Evolutionary conservation across 768 basidiomycete species (phyloP), one percentile per base, ranked within the genome.

Genomic region (Podaxis sp.): DNA sequence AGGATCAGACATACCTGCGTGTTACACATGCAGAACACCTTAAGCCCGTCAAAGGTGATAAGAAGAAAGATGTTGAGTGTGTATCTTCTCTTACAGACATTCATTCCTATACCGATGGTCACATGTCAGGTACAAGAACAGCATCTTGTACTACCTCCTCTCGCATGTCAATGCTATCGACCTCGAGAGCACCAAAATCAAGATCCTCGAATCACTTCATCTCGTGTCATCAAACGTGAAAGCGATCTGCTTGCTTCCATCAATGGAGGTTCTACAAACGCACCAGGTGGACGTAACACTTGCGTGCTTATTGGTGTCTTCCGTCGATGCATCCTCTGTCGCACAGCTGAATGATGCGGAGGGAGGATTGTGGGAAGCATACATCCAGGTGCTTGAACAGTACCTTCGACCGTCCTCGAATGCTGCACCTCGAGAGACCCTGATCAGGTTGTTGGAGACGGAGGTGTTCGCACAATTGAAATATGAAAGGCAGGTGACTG

Each of bases 81-180:
- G 85, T 76, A 11, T 13, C n/a, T 57, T 21, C 50, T 57, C n/a
- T 21, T 16, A 55, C 47, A 32, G 23, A 32, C 57, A 38, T 2
- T 5, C 18, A 32, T 46, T 3, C 48, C 36, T 42, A 5, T 28
- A 13, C 53, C 63, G 6, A 65, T 28, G 5, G 36, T 50, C 7
- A 65, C 21, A 55, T 59, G 25, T 28, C 60, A 93, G 92, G 57
- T 86, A 87, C 71, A 91, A 85, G 68, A 82, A 82, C 62, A 82
- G 86, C 11, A 74, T 95, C 46, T 67, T 91, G 44, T 92, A 88
- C 68, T 94, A 82, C 71, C 71, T 97, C 0, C 74, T 91, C 5
- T 95, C 95, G 1, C 95, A 98, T 69, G 77, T 89, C 63, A 79
- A 81, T 50, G 81, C 84, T 3, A 81, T 89, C 63, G 72, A 77